phyloP scores from a whole-genome alignment of 305 asterid genomes.

The Fraxinus platypoda region DNA sequence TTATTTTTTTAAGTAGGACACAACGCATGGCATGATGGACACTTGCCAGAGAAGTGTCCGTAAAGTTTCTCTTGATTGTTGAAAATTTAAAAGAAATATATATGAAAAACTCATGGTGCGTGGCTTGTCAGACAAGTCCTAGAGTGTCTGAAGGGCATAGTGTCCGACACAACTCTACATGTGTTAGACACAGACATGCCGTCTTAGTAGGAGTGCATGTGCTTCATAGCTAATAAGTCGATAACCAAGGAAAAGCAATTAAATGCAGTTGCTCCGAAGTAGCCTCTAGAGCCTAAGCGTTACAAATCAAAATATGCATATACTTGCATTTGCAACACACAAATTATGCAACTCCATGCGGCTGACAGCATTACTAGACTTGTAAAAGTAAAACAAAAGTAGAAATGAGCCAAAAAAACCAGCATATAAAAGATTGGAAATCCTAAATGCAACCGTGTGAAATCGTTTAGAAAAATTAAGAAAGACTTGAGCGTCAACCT shows the following conservation, averaged over 20 bases:
- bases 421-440: not conserved
- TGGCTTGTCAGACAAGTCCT: not conserved
- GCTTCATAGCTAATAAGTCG: not conserved
- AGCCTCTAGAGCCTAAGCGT: not conserved
- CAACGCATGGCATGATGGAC: not conserved
- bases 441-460: not conserved
- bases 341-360: not conserved
- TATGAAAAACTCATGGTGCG: not conserved
- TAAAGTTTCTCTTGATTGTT: not conserved
- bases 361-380: not conserved
- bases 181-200: not conserved
- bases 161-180: not conserved
- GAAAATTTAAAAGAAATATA: not conserved
- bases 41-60: not conserved
- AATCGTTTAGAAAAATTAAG: not conserved
- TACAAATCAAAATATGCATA: not conserved
- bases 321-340: not conserved
- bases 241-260: not conserved
- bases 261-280: not conserved
- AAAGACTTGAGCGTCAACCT: conserved; percentile 51
- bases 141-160: not conserved
- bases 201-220: not conserved
- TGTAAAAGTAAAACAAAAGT: not conserved
- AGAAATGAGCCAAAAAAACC: not conserved
- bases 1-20: not conserved